Base-by-base conservation (phyloP, 805 yeast genomes). In the Candida berthetii region DNA sequence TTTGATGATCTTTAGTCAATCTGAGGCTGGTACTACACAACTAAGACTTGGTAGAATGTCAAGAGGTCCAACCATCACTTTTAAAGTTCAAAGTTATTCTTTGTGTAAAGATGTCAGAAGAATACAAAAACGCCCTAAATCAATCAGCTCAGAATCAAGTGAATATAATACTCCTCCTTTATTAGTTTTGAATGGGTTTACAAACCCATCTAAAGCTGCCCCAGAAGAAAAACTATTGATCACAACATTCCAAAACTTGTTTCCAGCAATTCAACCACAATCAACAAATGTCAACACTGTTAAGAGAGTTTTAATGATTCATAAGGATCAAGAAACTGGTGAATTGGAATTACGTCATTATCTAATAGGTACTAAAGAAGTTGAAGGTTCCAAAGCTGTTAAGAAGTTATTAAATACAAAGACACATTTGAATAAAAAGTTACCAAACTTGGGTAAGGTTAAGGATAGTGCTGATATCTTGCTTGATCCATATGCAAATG, bases 231-330 rank as follows among this genome's bases (percentile, higher is more conserved):
- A 88, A 53, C 71, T 91, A 46, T 61, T 89, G 42, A 79, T 95
- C 25, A 86, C 97, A 3, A 80, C 89, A 68, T 87, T 93, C 66
- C 99, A 93, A 65, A 89, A 88, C 65, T 80, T 93, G 78, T 87
- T 91, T 62, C 99, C 99, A 7, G 87, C 99, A 17, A 82, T 93
- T 49, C 83, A 88, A 44, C 97, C 96, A 3, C 87, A 87, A 49
- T 65, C 69, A 43, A 85, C 95, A 16, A 80, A 80, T 49, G 82
- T 93, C 28, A 67, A 69, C 36, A 68, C 84, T 1, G 89, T 93
- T 41, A 83, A 80, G 54, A 74, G 99, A 55, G 98, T 93, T 17
- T 67, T 93, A 53, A 74, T 93, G 76, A 66, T 93, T 42, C 82
- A 84, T 60, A 85, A 81, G 55, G 84, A 81, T 55, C 68, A 73